Evolutionary conservation across 1,284 basidiomycete species (phyloP).

Genomic region (Acaromyces ingoldii): DNA sequence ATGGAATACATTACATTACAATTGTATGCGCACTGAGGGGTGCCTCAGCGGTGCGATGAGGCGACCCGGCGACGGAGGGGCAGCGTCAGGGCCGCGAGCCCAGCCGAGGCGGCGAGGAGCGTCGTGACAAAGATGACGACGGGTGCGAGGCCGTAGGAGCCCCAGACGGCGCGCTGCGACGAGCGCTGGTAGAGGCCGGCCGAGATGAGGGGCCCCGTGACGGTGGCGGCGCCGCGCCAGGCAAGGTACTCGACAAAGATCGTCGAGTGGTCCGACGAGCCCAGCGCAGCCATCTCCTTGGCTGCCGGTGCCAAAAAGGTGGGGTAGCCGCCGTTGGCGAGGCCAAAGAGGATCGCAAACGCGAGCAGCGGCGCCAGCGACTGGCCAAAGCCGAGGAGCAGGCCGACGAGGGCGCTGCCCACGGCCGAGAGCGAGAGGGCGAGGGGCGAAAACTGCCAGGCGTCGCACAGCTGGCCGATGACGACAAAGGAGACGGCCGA

Average conservation of each 20-base stretch:
- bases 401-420: constrained; percentile 14
- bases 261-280: constrained; percentile 5
- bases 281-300: constrained; percentile 3
- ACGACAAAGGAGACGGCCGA: constrained; percentile 22
- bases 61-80: too few relatives aligned
- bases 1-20: too few relatives aligned
- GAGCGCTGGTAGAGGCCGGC: constrained; percentile 19
- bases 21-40: too few relatives aligned
- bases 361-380: neutral
- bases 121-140: neutral
- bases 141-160: too few relatives aligned
- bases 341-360: constrained; percentile 11
- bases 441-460: constrained; percentile 17
- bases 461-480: constrained; percentile 23
- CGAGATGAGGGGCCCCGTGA: constrained; percentile 26
- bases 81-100: too few relatives aligned
- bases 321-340: constrained; percentile 8
- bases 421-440: constrained; percentile 20
- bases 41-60: too few relatives aligned
- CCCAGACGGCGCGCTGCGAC: too few relatives aligned
- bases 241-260: constrained; percentile 18
- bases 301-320: constrained; percentile 7
- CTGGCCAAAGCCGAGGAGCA: neutral
- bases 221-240: constrained; percentile 17
- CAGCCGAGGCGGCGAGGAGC: neutral